Base-by-base conservation (phyloP, 257 asterid species). In the Fraxinus anomala region DNA sequence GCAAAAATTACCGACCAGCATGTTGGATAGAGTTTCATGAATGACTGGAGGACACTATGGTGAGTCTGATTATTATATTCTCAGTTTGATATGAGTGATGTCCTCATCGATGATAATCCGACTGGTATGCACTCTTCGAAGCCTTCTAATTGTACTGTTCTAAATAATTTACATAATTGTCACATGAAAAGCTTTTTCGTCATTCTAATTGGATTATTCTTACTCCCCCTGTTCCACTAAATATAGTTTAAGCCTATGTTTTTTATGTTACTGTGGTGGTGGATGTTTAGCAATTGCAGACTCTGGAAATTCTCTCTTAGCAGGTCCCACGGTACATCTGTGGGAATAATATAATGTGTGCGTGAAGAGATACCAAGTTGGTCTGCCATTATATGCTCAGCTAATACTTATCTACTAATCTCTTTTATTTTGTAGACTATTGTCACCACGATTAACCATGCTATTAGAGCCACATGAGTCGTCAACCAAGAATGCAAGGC, bases 211-310 rank as follows among this genome's bases (percentile, higher is more conserved):
- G 68, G 47, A 51, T 72, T 39, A 56, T 56, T 56, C 10, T 23
- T 37, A 6, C 75, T 67, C 26, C 65, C 4, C n/a, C n/a, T 8
- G 51, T 67, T 19, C 68, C 3, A 30, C 56, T 3, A 77, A 63
- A 37, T 54, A 4, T 54, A 16, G 12, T 72, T 56, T 81, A 9
- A 28, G n/a, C n/a, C 77, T 51, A 9, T 80, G 80, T 40, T 44
- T 65, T 68, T 79, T 78, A 96, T 98, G 97, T 69, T 93, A 85
- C 81, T 96, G 99, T 79, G 74, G 76, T 8, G 89, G 82, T 70
- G 99, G 99, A 85, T 96, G 99, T 81, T 84, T 97, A 49, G 99
- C 98, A 54, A 96, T 96, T 86, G 99, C 98, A 12, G 99, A 96
- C 85, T 93, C 99, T 36, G 99, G 99, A 80, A 96, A 98, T 68